A percentile compares a stretch with the other conserved stretches of the same genome.
phyloP scores from a whole-genome alignment of 768 basidiomycete genomes.

The Rhodotorula diobovata region DNA sequence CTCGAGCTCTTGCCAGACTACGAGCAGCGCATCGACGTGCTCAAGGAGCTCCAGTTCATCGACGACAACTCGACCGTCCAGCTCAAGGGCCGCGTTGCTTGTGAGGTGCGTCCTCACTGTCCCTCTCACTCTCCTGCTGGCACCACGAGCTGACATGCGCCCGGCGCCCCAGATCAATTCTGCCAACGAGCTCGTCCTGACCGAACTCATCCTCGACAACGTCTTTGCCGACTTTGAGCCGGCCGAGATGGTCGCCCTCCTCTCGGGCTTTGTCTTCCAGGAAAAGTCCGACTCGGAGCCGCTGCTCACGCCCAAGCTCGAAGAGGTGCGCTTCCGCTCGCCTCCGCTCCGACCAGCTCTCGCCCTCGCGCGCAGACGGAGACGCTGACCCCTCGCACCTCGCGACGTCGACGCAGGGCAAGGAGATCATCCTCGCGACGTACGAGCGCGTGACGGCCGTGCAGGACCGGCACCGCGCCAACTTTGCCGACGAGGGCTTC shows the following conservation, averaged over 20 bases:
- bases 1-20: slow-evolving; percentile 94
- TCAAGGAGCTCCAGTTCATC: slow-evolving; percentile 87
- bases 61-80: slow-evolving; percentile 92
- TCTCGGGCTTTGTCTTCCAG: slow-evolving; percentile 96
- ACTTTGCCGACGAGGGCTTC: slow-evolving; percentile 54
- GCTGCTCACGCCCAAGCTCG: slow-evolving; percentile 67
- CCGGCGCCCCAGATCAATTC: slow-evolving; percentile 77
- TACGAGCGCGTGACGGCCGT: slow-evolving; percentile 70
- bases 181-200: slow-evolving; percentile 90
- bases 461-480: slow-evolving; percentile 75
- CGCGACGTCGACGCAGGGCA: slow-evolving; percentile 57
- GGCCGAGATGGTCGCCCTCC: slow-evolving; percentile 89
- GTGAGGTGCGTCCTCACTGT: slow-evolving; percentile 62
- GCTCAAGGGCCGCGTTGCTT: slow-evolving; percentile 94
- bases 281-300: slow-evolving; percentile 94
- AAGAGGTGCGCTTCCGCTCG: slow-evolving; percentile 50
- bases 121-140: neutral
- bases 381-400: neutral
- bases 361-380: neutral
- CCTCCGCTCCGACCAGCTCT: neutral
- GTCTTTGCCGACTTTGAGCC: slow-evolving; percentile 83
- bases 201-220: slow-evolving; percentile 95
- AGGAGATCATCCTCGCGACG: slow-evolving; percentile 70
- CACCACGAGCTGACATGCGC: neutral
- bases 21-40: slow-evolving; percentile 83